Evolutionary conservation across 1,284 basidiomycete species (phyloP).

Genomic region (Inonotus obliquus): DNA sequence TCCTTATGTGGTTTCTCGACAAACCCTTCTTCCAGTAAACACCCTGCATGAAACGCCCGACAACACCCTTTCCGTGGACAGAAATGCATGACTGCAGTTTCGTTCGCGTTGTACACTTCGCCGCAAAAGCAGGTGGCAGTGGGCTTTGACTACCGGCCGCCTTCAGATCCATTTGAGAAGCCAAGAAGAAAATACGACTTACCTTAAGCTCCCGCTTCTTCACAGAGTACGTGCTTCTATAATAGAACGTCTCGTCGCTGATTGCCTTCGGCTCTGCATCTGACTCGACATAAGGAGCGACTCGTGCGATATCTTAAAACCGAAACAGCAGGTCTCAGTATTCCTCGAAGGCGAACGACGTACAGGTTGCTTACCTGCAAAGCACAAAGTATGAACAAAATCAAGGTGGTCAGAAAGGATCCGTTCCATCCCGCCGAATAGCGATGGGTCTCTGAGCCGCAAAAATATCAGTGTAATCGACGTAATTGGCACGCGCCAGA

Average conservation of each 20-base stretch:
- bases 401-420: conserved; percentile 15
- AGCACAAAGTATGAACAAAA: conserved; percentile 16
- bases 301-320: not conserved
- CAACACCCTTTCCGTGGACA: conserved; percentile 7
- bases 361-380: not conserved
- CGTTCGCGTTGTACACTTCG: conserved; percentile 10
- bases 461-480: not conserved
- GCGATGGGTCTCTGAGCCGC: not conserved
- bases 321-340: not conserved
- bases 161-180: not conserved
- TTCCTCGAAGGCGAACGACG: not conserved
- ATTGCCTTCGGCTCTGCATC: conserved; percentile 4
- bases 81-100: conserved; percentile 11
- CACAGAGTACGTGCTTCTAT: conserved; percentile 6
- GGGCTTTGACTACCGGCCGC: not conserved
- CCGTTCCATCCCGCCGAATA: conserved; percentile 11
- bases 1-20: not conserved
- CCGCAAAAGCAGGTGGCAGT: conserved; percentile 9
- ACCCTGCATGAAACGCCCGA: conserved; percentile 6
- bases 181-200: not conserved
- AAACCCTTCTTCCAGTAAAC: not conserved
- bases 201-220: not conserved
- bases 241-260: conserved; percentile 9
- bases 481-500: not conserved
- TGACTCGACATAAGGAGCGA: conserved; percentile 4